Evolutionary conservation across 2,329 filamentous ascomycete genomes (phyloP).

Genomic region (Aspergillus sp.): DNA sequence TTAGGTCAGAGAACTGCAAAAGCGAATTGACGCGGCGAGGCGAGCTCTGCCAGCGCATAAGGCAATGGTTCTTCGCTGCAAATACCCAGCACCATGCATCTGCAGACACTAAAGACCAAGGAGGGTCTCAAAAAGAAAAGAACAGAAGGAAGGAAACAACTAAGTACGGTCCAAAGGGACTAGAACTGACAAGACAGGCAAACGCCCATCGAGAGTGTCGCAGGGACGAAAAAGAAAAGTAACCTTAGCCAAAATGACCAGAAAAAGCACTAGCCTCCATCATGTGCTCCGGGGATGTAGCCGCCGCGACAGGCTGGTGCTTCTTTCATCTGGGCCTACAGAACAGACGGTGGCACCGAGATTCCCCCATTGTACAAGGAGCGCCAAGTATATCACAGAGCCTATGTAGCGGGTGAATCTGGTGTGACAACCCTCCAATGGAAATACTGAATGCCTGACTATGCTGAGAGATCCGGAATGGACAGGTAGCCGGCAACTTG

Average conservation of each 20-base stretch:
- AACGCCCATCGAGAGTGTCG: background rate
- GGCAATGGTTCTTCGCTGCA: constrained; percentile 9
- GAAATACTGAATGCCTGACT: constrained; percentile 12
- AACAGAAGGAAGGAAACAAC: background rate
- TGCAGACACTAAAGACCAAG: constrained; percentile 11
- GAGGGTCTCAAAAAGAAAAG: constrained; percentile 1
- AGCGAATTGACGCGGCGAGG: constrained; percentile 19
- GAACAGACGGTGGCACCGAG: constrained; percentile 31
- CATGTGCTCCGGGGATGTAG: constrained; percentile 14
- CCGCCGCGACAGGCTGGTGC: constrained; percentile 8
- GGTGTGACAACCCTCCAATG: constrained; percentile 26
- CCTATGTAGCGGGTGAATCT: constrained; percentile 24
- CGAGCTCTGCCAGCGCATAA: constrained; percentile 13
- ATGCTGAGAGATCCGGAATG: constrained; percentile 14
- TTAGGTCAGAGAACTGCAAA: constrained; percentile 9
- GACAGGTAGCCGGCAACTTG: constrained; percentile 21
- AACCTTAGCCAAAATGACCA: background rate
- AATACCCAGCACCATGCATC: constrained; percentile 12
- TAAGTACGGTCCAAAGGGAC: background rate
- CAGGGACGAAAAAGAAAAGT: background rate
- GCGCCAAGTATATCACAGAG: constrained; percentile 27
- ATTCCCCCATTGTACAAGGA: constrained; percentile 22
- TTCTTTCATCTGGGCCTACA: constrained; percentile 20
- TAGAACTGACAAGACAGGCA: background rate
- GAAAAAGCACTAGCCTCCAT: constrained; percentile 18